These are phyloP conservation scores for Nannochloropsis gaditana DNA, from an alignment of 108 stramenopile species.

Conservation along the genomic window DNA sequence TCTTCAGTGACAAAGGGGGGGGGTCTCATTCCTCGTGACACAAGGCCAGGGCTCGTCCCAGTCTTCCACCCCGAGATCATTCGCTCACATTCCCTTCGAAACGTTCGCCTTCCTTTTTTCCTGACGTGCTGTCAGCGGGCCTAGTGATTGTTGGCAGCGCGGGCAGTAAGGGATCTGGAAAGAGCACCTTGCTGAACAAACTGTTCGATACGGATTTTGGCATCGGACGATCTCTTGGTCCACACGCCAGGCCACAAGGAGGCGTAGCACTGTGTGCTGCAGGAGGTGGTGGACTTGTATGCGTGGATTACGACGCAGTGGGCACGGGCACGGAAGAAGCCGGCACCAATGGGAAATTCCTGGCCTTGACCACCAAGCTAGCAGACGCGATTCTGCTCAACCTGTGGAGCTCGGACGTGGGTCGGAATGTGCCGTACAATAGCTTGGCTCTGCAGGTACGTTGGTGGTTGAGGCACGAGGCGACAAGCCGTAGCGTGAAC, in stretches of 20 bases:
- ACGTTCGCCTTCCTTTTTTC: not conserved
- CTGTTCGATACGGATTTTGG: not conserved
- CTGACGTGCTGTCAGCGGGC: not conserved
- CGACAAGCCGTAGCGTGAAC: too few relatives aligned
- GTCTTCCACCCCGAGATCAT: too few relatives aligned
- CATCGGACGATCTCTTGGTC: not conserved
- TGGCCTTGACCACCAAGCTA: not conserved
- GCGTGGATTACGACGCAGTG: not conserved
- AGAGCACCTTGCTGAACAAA: not conserved
- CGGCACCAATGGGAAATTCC: not conserved
- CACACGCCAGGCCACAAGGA: not conserved
- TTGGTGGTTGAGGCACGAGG: too few relatives aligned
- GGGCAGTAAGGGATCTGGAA: not conserved
- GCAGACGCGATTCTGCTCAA: not conserved
- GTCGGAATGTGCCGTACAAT: slow-evolving; percentile 9
- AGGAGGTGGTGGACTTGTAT: not conserved
- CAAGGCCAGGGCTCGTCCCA: too few relatives aligned
- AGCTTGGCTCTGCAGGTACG: not conserved
- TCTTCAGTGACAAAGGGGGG: too few relatives aligned
- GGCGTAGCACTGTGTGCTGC: slow-evolving; percentile 15
- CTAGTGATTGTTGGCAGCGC: not conserved
- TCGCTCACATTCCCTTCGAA: too few relatives aligned
- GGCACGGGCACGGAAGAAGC: not conserved
- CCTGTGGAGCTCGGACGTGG: slow-evolving; percentile 1
- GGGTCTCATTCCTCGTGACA: too few relatives aligned